Base-by-base conservation (phyloP, 2,329 filamentous ascomycete genomes). In the Thermothelomyces thermophilus region DNA sequence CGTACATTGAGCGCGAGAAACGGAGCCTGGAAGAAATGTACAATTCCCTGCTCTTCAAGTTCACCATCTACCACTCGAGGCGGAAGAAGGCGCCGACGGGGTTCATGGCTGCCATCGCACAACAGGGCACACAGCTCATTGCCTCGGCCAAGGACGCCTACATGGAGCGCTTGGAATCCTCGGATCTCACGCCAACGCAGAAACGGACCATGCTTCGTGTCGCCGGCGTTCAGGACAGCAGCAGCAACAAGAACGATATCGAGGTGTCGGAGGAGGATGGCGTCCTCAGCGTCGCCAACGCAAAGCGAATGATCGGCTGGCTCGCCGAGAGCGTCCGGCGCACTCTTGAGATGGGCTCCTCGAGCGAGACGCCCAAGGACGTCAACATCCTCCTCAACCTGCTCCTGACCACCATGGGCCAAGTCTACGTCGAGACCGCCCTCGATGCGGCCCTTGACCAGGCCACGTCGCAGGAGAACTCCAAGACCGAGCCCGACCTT, bases 261-360 rank as follows among this genome's bases (percentile, higher is more conserved):
- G 90, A 95, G 64, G 86, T 97, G 28, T 84, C 85, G 0, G 93
- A 97, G 52, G 83, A 91, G 63, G 91, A 98, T 62, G 93, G 93
- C 30, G 76, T 82, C 50, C 73, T 97, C 22, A 91, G 84, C 58
- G 74, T 94, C 4, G 75, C 82, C n/a, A 90, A 87, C 65, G 88
- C 90, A n/a, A 97, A 97, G 70, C 81, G 93, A 50, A 98, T 98
- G 90, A 78, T 98, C 53, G 94, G 88, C 64, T 98, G 93, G 93
- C 73, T 98, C 35, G 93, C 93, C 2, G 93, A 98, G 72, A 90
- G 88, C 55, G 91, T 98, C 20, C 87, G 93, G 34, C 79, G 93
- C 56, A 89, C 90, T 0, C 75, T 98, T 9, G 93, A 98, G 66
- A 75, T 98, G n/a, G 90, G 87, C 20, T 85, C 87, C 20, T 83